Evolutionary conservation across 2,329 filamentous ascomycete genomes (phyloP), one percentile per base, ranked within the genome.

Genomic region (Clonostachys chloroleuca): DNA sequence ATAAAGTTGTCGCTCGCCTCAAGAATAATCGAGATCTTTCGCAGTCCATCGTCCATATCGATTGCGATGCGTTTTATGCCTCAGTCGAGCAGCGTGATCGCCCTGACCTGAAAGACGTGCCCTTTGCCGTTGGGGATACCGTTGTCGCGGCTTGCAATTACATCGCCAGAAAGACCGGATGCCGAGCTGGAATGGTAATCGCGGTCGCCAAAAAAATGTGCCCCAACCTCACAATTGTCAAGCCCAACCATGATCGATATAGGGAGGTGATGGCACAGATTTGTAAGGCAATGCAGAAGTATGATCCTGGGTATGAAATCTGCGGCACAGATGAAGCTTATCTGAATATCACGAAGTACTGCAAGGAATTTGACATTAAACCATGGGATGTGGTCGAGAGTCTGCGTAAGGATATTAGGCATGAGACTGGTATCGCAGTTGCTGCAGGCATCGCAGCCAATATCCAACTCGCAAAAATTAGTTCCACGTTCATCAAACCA

Each of bases 1-100:
- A 97, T 62, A 84, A 88, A 51, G 83, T 90, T 51, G 84, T 97
- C 46, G 75, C 83, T 1, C 83, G 92, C 56, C 77, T 96, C 18
- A 94, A 99, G 59, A 62, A 83, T 7, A 76, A 78, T 2, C 80
- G 94, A 43, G 92, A 97, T 59, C 72, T 99, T 35, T 86, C 84
- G 1, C 94, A 97, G 63, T 75, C 82, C 49, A 81, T 97, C 20
- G 86, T 97, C 1, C 94, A 99, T 62, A 80, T 97, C 43, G 94
- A 99, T 65, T 97, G 94, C 66, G 94, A 99, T 71, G 94, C 94
- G 14, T 99, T 99, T 66, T 99, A 94, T 59, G 94, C 94, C 1
- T 90, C 94, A 0, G 94, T 97, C 1, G 94, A 97, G 64, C 89
- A 85, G 55, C 76, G 92, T 5, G 86, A 89, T 57, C 78, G 86